Percentiles rank a stretch among this genome's conserved stretches.
Conservation (phyloP, 2,329 filamentous ascomycete species). For the Penicillium sp. region DNA sequence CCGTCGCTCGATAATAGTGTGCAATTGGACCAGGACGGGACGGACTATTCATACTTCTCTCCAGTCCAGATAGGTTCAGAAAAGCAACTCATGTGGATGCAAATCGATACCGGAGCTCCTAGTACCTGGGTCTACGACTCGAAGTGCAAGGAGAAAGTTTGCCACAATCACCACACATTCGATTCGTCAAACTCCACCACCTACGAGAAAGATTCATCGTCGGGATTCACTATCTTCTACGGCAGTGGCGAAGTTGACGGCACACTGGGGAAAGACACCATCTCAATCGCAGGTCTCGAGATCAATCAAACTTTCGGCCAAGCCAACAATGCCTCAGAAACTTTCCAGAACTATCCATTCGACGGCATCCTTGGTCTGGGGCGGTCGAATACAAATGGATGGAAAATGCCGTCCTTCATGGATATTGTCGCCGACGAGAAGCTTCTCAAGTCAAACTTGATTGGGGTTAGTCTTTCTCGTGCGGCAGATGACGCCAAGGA, state of each 20-base stretch:
- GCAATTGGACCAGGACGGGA: conserved; percentile 53
- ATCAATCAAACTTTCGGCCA: conserved; percentile 67
- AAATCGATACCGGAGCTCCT: conserved; percentile 54
- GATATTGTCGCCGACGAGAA: conserved; percentile 56
- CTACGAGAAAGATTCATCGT: conserved; percentile 46
- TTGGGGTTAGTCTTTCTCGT: conserved; percentile 68
- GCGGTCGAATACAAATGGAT: conserved; percentile 53
- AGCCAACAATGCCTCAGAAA: conserved; percentile 64
- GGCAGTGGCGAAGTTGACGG: conserved; percentile 73
- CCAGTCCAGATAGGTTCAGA: conserved; percentile 49
- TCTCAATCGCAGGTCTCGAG: conserved; percentile 63
- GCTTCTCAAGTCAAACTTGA: conserved; percentile 61
- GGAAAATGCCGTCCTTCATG: conserved; percentile 61
- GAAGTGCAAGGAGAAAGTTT: conserved; percentile 67
- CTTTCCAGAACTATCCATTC: conserved; percentile 76
- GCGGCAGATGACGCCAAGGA: conserved; percentile 62
- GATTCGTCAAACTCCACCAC: conserved; percentile 63
- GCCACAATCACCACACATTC: conserved; percentile 66
- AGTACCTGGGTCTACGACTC: conserved; percentile 82
- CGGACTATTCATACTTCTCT: conserved; percentile 54
- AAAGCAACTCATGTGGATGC: conserved; percentile 50
- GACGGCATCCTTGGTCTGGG: conserved; percentile 83
- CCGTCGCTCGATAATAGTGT: conserved; percentile 47
- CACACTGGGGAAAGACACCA: conserved; percentile 60
- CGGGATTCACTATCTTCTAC: conserved; percentile 61